phyloP scores from a whole-genome alignment of 345 rosid species.

The Citrus inodora region DNA sequence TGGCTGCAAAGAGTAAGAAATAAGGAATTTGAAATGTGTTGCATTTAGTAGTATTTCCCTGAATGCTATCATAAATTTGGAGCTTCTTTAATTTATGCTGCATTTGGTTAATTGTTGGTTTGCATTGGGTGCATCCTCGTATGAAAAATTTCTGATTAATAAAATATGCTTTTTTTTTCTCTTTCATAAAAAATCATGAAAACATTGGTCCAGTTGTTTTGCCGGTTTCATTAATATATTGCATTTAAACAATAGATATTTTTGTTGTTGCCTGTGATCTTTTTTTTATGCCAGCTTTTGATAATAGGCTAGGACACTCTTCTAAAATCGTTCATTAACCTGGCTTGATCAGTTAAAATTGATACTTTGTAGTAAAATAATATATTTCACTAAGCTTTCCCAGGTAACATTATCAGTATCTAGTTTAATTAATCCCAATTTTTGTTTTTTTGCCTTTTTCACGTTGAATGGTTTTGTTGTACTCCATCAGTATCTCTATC shows the following conservation, averaged over 20 bases:
- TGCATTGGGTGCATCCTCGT: not conserved
- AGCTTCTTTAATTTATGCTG: not conserved
- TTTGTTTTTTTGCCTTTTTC: not conserved
- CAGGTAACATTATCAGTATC: not conserved
- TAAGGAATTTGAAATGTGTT: not conserved
- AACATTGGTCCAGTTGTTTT: not conserved
- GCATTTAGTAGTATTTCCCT: not conserved
- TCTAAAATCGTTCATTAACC: not conserved
- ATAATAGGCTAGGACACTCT: not conserved
- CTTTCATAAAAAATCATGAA: not conserved
- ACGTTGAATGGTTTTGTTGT: not conserved
- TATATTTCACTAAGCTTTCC: not conserved
- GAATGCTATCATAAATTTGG: not conserved
- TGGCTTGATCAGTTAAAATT: not conserved
- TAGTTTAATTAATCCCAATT: not conserved
- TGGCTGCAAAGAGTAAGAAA: slow-evolving; percentile 58
- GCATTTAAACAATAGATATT: no score
- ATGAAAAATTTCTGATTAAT: not conserved
- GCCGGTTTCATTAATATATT: not conserved
- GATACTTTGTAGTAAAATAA: not conserved
- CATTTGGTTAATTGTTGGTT: not conserved
- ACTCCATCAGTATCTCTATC: not conserved
- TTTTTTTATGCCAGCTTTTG: no score
- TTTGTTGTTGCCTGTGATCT: no score
- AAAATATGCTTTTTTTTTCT: not conserved